phyloP scores from a whole-genome alignment of 2,329 filamentous ascomycete genomes.

The Talaromyces atroroseus region DNA sequence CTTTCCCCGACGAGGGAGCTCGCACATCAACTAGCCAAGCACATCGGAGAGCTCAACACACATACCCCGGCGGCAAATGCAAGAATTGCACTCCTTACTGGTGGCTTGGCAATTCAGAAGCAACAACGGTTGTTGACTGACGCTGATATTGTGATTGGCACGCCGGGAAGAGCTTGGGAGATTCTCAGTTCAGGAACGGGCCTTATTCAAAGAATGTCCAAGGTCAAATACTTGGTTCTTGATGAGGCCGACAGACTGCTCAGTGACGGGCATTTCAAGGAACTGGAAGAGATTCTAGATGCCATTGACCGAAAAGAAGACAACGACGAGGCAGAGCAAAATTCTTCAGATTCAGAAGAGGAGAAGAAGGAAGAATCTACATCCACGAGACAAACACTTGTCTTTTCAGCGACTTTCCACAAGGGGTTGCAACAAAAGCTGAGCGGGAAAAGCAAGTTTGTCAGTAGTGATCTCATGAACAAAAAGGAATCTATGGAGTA shows the following conservation, averaged over 20 bases:
- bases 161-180: conserved; percentile 91
- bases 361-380: conserved; percentile 21
- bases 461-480: conserved; percentile 56
- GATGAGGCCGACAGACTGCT: conserved; percentile 92
- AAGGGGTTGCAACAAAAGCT: conserved; percentile 88
- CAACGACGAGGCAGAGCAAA: conserved; percentile 26
- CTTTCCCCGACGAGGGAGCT: conserved; percentile 89
- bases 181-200: conserved; percentile 71
- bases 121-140: conserved; percentile 77
- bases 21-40: conserved; percentile 82
- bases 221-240: conserved; percentile 76
- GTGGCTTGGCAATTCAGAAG: conserved; percentile 89
- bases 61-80: conserved; percentile 57
- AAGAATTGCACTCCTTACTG: conserved; percentile 77
- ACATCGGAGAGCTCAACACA: conserved; percentile 70
- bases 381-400: conserved; percentile 69
- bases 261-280: conserved; percentile 91
- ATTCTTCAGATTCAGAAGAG: conserved; percentile 32
- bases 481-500: conserved; percentile 87
- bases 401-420: conserved; percentile 96
- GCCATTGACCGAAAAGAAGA: conserved; percentile 64
- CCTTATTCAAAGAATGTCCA: conserved; percentile 63
- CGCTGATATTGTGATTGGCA: conserved; percentile 89
- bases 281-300: conserved; percentile 80
- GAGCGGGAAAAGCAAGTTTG: conserved; percentile 63